Percentiles rank a stretch among this genome's conserved stretches.
Evolutionary conservation across 768 basidiomycete species (phyloP).

Genomic region (Nevesoporus exiguus): DNA sequence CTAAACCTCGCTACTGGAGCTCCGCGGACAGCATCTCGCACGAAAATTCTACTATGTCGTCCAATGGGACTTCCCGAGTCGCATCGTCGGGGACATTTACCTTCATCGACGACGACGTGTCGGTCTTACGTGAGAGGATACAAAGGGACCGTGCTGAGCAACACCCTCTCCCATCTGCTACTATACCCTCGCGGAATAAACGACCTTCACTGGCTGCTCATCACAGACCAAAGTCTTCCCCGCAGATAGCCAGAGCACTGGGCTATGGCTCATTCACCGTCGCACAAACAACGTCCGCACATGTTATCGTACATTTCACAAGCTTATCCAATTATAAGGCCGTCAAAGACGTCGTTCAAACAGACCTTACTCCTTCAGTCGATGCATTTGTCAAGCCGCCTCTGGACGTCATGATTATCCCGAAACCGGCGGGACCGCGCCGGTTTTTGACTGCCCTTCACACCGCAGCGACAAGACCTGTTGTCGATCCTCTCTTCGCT

Average conservation of each 20-base stretch:
- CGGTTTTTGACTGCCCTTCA: conserved; percentile 90
- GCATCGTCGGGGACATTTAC: conserved; percentile 54
- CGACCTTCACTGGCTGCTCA: conserved; percentile 64
- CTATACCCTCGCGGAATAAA: conserved; percentile 45
- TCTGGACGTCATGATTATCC: conserved; percentile 94
- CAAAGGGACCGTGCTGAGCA: conserved; percentile 61
- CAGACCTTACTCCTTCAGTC: conserved; percentile 41
- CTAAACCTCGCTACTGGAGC: conserved; percentile 25
- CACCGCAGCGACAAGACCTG: conserved; percentile 82
- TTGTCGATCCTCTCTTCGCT: conserved; percentile 85
- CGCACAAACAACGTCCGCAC: conserved; percentile 32
- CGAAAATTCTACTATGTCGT: conserved; percentile 14
- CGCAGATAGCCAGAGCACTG: conserved; percentile 64
- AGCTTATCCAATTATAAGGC: conserved; percentile 85
- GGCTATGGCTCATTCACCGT: conserved; percentile 34
- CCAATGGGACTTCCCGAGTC: conserved; percentile 25
- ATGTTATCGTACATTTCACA: conserved; percentile 80
- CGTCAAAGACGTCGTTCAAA: conserved; percentile 82
- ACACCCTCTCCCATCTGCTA: conserved; percentile 33
- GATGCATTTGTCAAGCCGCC: conserved; percentile 46
- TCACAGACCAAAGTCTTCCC: conserved; percentile 77
- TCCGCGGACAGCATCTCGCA: conserved; percentile 17
- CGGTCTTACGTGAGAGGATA: conserved; percentile 72
- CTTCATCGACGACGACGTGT: conserved; percentile 91
- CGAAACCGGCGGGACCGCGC: conserved; percentile 94